These are phyloP conservation scores for Grigorovia humatica DNA, from an alignment of 805 yeast species.

Conservation along the genomic window DNA sequence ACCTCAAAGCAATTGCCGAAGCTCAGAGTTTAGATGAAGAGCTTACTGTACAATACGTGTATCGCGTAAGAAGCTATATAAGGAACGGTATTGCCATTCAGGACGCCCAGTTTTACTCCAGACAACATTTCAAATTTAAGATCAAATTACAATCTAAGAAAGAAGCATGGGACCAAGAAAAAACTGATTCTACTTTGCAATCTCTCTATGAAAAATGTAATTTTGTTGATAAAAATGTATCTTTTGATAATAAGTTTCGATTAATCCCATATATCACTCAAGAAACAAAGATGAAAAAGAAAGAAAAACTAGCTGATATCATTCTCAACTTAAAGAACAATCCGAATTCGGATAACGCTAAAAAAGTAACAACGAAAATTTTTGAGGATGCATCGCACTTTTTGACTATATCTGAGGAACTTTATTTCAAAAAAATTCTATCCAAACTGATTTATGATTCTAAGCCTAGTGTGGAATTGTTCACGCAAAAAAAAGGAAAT, in stretches of 20 bases:
- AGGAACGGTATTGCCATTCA: slow-evolving; percentile 46
- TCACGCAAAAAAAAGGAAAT: slow-evolving; percentile 19
- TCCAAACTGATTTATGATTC: slow-evolving; percentile 7
- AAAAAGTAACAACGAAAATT: slow-evolving; percentile 30
- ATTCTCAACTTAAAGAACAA: neutral
- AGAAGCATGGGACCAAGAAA: slow-evolving; percentile 28
- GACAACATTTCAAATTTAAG: slow-evolving; percentile 39
- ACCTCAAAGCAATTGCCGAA: slow-evolving; percentile 11
- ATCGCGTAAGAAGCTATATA: slow-evolving; percentile 42
- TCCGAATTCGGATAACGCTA: slow-evolving; percentile 5
- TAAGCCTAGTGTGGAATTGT: neutral
- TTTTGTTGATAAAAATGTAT: slow-evolving; percentile 12
- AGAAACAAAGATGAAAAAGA: slow-evolving; percentile 25
- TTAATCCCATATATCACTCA: slow-evolving; percentile 15
- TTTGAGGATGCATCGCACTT: slow-evolving; percentile 30
- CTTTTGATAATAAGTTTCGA: slow-evolving; percentile 22
- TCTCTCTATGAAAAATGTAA: slow-evolving; percentile 8
- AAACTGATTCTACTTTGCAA: slow-evolving; percentile 14
- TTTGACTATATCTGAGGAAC: slow-evolving; percentile 24
- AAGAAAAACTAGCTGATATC: slow-evolving; percentile 15
- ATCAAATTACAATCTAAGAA: slow-evolving; percentile 32
- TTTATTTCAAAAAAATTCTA: slow-evolving; percentile 34
- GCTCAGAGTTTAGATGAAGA: slow-evolving; percentile 22
- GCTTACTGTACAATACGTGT: slow-evolving; percentile 43
- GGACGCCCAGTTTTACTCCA: slow-evolving; percentile 53